Base-by-base conservation (phyloP, 495 filamentous ascomycete genomes). In the Lichenothelia convexa region DNA sequence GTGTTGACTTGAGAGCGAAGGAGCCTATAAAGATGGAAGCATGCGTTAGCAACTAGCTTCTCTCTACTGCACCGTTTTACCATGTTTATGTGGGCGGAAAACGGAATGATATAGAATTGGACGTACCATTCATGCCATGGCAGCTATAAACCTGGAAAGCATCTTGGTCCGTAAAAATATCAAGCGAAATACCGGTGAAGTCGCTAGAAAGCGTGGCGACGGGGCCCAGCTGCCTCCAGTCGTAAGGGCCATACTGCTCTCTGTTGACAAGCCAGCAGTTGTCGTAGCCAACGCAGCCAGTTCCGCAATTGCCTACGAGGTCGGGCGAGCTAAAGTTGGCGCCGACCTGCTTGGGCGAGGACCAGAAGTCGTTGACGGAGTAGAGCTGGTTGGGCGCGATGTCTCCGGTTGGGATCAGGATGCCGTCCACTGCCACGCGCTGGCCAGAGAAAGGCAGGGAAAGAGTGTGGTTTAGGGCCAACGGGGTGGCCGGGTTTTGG, bases 111-210 rank as follows among this genome's bases (percentile, higher is more conserved):
- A 29, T 9, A 13, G 2, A 1, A 29, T 9, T 29, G 1, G 5
- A 27, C 39, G 15, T 18, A 32, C 74, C 77, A 53, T 83, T 71
- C 56, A 78, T 73, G 12, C 67, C 67, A 48, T 71, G 69, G 58
- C 80, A 87, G 21, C 63, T 65, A 55, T 84, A 85, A 50, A 87
- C 64, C 59, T 87, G 80, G 48, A 81, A 65, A 4, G 75, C 80
- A 4, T 71, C 70, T 59, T 83, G 78, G 61, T 87, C 78, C 24
- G 73, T 76, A 40, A 65, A 70, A 39, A 87, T 56, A 18, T 83
- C 77, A 30, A 87, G 46, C 44, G 67, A 67, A 51, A 85, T 84
- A 21, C 80, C 80, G 3, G 71, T 77, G 54, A 64, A 70, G 18
- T 69, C 47, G n/a, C 64, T 71, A 5, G 72, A 52, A 0, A 83